phyloP scores from a whole-genome alignment of 2,329 filamentous ascomycete species.

The Aphanocladium album region DNA sequence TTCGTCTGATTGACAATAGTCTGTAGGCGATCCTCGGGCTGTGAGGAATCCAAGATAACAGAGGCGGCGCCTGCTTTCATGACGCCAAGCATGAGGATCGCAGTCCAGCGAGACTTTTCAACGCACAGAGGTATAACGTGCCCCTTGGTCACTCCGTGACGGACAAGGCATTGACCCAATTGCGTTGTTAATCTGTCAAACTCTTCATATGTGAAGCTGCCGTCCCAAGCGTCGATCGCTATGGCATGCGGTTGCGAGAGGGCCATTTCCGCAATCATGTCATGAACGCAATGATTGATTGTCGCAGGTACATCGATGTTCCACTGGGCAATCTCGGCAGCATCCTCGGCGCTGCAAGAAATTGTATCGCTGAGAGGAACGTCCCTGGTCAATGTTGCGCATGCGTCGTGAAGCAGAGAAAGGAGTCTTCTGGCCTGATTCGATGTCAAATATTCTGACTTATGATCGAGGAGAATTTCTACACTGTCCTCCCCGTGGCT shows the following conservation, averaged over 20 bases:
- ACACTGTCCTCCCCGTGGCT: not conserved
- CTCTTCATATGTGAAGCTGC: slow-evolving; percentile 36
- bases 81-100: slow-evolving; percentile 12
- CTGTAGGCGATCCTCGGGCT: slow-evolving; percentile 3
- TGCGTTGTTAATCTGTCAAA: slow-evolving; percentile 19
- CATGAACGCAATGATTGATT: not conserved
- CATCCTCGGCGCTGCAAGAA: not conserved
- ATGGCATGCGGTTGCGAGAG: not conserved
- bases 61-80: slow-evolving; percentile 13
- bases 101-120: slow-evolving; percentile 14
- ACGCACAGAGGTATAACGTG: slow-evolving; percentile 16
- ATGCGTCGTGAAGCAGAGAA: not conserved
- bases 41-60: slow-evolving; percentile 18
- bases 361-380: not conserved
- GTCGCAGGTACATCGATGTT: not conserved
- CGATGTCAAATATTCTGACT: not conserved
- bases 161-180: slow-evolving; percentile 8
- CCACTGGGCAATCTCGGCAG: not conserved
- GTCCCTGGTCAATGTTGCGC: not conserved
- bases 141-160: slow-evolving; percentile 9
- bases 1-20: not conserved
- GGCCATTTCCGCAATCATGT: not conserved
- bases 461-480: not conserved
- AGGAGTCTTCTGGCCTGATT: not conserved
- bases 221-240: slow-evolving; percentile 25